Base-by-base conservation (phyloP, 2,329 filamentous ascomycete genomes). In the Cyphellophora attinorum region DNA sequence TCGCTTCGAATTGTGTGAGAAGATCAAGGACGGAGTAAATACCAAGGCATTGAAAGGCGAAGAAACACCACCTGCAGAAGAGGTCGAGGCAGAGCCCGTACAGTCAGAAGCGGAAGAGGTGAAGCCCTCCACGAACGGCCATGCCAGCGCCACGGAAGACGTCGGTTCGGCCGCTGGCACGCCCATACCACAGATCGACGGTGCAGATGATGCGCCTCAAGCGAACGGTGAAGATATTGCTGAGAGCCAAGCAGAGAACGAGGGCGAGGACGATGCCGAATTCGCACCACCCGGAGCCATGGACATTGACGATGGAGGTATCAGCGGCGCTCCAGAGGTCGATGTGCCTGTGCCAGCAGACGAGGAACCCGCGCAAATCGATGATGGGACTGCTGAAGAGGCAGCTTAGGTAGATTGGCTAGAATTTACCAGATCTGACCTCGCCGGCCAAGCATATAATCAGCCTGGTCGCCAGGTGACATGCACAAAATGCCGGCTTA, bases 1-100 rank as follows among this genome's bases (percentile, higher is more conserved):
- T 6, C 32, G 81, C 49, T 70, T 96, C 46, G 72, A 76, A 29
- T 64, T 77, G 13, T 91, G 96, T 56, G 88, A 96, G 57, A 85
- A 81, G 57, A 82, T 94, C 31, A 86, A 94, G 36, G 79, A 86
- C 45, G 79, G 82, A 27, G 82, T 81, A 53, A 83, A 85, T 44
- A 54, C 78, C 40, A 63, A 72, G 41, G 56, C 60, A 6, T 31
- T 49, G 32, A 27, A 47, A 4, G 33, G 41, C 12, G 34, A 29
- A 17, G 37, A 35, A 5, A 30, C 21, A 6, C 33, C 34, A 11
- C 19, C 25, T 14, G 37, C 35, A 11, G 34, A 30, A 11, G 31
- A 31, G 14, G 31, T 23, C n/a, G 27, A 35, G 5, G 29, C 19
- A 10, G 37, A 6, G 13, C 8, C 8, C 8, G 13, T 29, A 13